A percentile compares a stretch with the other conserved stretches of the same genome.
phyloP scores from a whole-genome alignment of 345 rosid genomes.

The Brassica napus region Da-Ae NC_063451.1:46728501-46729000 shows the following conservation, averaged over 20 bases:
- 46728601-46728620: neutral
- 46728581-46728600: neutral
- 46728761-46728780: conserved; percentile 4
- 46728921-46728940: conserved; percentile 60
- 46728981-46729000: conserved; percentile 68
- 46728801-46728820: conserved; percentile 5
- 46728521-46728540: neutral
- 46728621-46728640: conserved; percentile 4
- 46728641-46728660: conserved; percentile 1
- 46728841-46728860: conserved; percentile 11
- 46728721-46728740: neutral
- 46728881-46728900: conserved; percentile 66
- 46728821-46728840: conserved; percentile 1
- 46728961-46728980: conserved; percentile 58
- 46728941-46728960: conserved; percentile 76
- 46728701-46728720: neutral
- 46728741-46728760: conserved; percentile 9
- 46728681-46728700: neutral
- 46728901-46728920: conserved; percentile 49
- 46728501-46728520: conserved; percentile 9
- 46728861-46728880: conserved; percentile 56
- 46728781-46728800: conserved; percentile 41
- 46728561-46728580: neutral
- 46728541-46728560: neutral
- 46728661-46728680: neutral